phyloP scores from a whole-genome alignment of 78 protist genomes.

The slime mould (Dictyostelium discoideum) region DNA sequence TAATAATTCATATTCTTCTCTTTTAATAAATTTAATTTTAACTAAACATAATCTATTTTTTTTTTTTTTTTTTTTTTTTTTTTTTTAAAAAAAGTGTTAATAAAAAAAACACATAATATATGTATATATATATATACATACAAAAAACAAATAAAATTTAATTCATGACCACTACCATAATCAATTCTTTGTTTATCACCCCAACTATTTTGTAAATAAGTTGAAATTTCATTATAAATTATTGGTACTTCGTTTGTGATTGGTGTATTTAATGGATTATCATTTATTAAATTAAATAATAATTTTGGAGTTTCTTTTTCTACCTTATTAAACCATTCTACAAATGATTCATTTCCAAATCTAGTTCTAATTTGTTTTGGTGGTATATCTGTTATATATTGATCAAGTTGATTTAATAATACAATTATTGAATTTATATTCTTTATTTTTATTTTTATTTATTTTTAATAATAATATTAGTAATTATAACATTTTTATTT shows the following conservation, averaged over 20 bases:
- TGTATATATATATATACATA: background rate
- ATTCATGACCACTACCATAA: slow-evolving; percentile 99
- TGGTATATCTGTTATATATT: slow-evolving; percentile 40
- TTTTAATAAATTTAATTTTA: slow-evolving; percentile 40
- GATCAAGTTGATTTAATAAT: slow-evolving; percentile 7
- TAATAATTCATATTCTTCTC: slow-evolving; percentile 24
- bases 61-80: background rate
- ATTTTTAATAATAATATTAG: too few relatives aligned
- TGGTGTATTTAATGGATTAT: background rate
- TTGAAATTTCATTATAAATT: slow-evolving; percentile 16
- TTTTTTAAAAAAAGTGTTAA: background rate
- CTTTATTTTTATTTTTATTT: background rate
- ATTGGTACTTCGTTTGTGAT: background rate
- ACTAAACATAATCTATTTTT: slow-evolving; percentile 16
- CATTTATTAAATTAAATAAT: background rate
- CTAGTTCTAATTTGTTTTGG: slow-evolving; percentile 70
- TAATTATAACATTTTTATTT: too few relatives aligned
- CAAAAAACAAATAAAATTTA: slow-evolving; percentile 66
- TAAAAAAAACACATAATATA: background rate
- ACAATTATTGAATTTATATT: background rate
- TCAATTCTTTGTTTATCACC: slow-evolving; percentile 97
- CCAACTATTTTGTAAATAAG: slow-evolving; percentile 71
- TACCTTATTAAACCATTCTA: slow-evolving; percentile 51
- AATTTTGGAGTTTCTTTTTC: slow-evolving; percentile 26
- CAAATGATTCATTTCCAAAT: slow-evolving; percentile 78